phyloP scores from a whole-genome alignment of 2,329 filamentous ascomycete genomes.

The Fonsecaea nubica region DNA sequence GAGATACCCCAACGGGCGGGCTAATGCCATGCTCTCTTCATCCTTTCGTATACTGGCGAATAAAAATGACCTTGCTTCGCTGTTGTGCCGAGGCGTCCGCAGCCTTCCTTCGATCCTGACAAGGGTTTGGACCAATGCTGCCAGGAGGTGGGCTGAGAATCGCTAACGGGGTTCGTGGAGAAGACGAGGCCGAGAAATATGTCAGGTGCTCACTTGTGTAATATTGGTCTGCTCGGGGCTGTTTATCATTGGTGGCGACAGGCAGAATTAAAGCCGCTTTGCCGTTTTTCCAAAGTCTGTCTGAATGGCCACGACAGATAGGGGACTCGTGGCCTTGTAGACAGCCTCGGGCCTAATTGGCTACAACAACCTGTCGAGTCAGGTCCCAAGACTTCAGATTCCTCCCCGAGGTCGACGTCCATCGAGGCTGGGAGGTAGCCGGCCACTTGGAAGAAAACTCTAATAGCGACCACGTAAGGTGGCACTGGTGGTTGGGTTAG shows the following conservation, averaged over 20 bases:
- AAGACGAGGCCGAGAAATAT: not conserved
- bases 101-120: conserved; percentile 1
- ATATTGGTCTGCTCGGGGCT: not conserved
- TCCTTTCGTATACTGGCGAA: not conserved
- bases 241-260: conserved; percentile 2
- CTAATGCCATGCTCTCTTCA: not conserved
- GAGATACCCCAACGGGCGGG: not conserved
- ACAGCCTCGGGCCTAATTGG: not conserved
- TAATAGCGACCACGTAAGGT: not conserved
- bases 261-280: not conserved
- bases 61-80: not conserved
- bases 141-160: not conserved
- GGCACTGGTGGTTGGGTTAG: not conserved
- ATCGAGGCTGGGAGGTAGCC: not conserved
- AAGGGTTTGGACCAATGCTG: conserved; percentile 5
- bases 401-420: not conserved
- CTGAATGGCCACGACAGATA: not conserved
- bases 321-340: conserved; percentile 3
- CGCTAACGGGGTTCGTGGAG: not conserved
- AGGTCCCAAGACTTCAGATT: not conserved
- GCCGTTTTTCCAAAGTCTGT: not conserved
- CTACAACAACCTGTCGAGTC: not conserved
- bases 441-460: not conserved
- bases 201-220: conserved; percentile 5
- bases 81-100: not conserved